A percentile compares a stretch with the other conserved stretches of the same genome.
phyloP scores from a whole-genome alignment of 2,329 filamentous ascomycete species.

The Monilinia laxa region DNA sequence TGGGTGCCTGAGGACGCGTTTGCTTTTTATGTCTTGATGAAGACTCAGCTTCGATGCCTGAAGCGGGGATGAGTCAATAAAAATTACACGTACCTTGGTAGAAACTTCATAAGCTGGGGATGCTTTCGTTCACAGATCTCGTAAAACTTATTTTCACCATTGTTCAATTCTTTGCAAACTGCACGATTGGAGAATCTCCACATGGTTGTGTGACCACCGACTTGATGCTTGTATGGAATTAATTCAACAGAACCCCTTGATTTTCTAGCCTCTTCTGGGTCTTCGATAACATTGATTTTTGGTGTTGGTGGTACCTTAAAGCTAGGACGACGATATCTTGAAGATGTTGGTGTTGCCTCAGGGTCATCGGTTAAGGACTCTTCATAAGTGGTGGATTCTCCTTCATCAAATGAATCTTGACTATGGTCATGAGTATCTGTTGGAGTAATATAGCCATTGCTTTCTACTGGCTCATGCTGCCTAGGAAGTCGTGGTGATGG shows the following conservation, averaged over 20 bases:
- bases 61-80: slow-evolving; percentile 33
- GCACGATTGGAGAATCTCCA: slow-evolving; percentile 94
- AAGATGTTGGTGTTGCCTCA: slow-evolving; percentile 38
- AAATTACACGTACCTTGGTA: slow-evolving; percentile 66
- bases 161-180: slow-evolving; percentile 97
- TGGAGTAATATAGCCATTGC: slow-evolving; percentile 20
- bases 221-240: slow-evolving; percentile 95
- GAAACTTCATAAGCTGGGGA: slow-evolving; percentile 82
- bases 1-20: slow-evolving; percentile 10
- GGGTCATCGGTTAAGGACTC: slow-evolving; percentile 36
- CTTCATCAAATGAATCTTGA: slow-evolving; percentile 34
- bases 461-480: slow-evolving; percentile 26
- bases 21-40: slow-evolving; percentile 28
- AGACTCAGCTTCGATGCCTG: slow-evolving; percentile 37
- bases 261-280: slow-evolving; percentile 44
- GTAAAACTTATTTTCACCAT: slow-evolving; percentile 97
- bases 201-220: slow-evolving; percentile 92
- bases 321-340: slow-evolving; percentile 42
- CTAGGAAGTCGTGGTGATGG: slow-evolving; percentile 29
- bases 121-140: slow-evolving; percentile 92
- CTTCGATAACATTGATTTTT: slow-evolving; percentile 52
- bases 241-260: slow-evolving; percentile 90
- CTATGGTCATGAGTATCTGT: slow-evolving; percentile 25
- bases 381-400: slow-evolving; percentile 31
- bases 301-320: slow-evolving; percentile 45